phyloP scores from a whole-genome alignment of 129 eudicot genomes.

The Solidago caesia region DNA sequence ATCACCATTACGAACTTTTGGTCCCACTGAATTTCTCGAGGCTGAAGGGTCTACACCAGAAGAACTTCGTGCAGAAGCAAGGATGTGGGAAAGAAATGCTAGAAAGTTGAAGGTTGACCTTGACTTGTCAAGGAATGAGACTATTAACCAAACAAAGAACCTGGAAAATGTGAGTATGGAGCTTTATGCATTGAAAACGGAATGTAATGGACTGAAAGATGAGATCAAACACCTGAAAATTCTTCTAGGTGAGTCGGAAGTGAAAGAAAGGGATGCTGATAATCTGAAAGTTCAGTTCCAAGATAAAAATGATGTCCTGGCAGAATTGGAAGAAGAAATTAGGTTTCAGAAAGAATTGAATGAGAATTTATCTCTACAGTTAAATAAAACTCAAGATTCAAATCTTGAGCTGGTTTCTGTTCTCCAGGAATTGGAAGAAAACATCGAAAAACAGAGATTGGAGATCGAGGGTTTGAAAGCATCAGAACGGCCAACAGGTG shows the following conservation, averaged over 20 bases:
- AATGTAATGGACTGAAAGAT: slow-evolving; percentile 47
- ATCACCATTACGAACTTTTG: slow-evolving; percentile 45
- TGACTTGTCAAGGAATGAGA: slow-evolving; percentile 55
- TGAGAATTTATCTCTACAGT: slow-evolving; percentile 42
- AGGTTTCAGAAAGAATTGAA: slow-evolving; percentile 49
- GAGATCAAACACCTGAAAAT: slow-evolving; percentile 54
- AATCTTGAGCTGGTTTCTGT: slow-evolving; percentile 63
- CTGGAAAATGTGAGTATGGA: slow-evolving; percentile 46
- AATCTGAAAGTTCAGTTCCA: slow-evolving; percentile 38
- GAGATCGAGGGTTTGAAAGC: slow-evolving; percentile 46
- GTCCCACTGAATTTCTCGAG: slow-evolving; percentile 41
- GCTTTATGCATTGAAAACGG: slow-evolving; percentile 56
- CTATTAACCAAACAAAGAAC: slow-evolving; percentile 45
- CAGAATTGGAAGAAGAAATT: slow-evolving; percentile 57
- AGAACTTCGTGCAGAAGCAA: slow-evolving; percentile 69
- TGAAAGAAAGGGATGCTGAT: slow-evolving; percentile 37
- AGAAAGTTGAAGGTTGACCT: slow-evolving; percentile 52
- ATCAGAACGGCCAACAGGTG: slow-evolving; percentile 26
- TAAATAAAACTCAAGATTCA: slow-evolving; percentile 70
- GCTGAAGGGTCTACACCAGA: slow-evolving; percentile 42
- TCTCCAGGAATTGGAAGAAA: slow-evolving; percentile 78
- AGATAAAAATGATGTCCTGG: slow-evolving; percentile 39
- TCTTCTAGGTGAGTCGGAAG: slow-evolving; percentile 42
- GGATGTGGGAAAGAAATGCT: slow-evolving; percentile 81
- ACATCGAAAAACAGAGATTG: slow-evolving; percentile 57